Base-by-base conservation (phyloP, 139 green algal species). In the Mychonastes homosphaera region DNA sequence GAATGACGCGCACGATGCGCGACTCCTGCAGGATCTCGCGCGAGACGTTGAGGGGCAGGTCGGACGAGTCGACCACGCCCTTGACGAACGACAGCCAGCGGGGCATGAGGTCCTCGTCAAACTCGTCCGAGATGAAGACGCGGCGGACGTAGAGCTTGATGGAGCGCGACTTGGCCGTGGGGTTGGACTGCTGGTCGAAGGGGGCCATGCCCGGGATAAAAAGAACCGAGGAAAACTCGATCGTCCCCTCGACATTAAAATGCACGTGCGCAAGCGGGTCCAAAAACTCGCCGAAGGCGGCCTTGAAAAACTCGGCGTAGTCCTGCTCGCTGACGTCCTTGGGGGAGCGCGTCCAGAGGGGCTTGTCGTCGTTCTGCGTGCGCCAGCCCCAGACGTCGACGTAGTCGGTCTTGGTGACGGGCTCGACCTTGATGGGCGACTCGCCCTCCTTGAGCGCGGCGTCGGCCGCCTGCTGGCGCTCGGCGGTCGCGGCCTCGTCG, bases 111-210 rank as follows among this genome's bases (percentile, higher is more conserved):
- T 94, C 79, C 64, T 95, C 90, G 69, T 97, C 88, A 71, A 99
- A 99, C 74, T 96, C 83, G 56, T 98, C 90, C 19, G 56, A 82
- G 77, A 99, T 99, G 85, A 99, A 99, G 16, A 99, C 92, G 10
- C 90, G 75, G 72, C 91, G 94, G 46, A 99, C 92, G 71, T 94
- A 98, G 48, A 99, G 85, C 50, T 83, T 79, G 73, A 95, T 94
- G 75, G 76, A 85, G 60, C 36, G 49, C 18, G 9, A 32, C 35
- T 63, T 72, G 41, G 49, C 65, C 2, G 15, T 6, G 28, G 48
- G 66, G 47, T 72, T 63, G n/a, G n/a, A n/a, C 57, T 79, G 67
- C 67, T 92, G 77, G 51, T 98, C 89, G 62, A 99, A 97, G 29
- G 92, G 92, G 12, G 87, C 84, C 91, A 99, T 99, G 67, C 87